Conservation (phyloP, 129 eudicot species). For the Helianthus tuberosus region DNA sequence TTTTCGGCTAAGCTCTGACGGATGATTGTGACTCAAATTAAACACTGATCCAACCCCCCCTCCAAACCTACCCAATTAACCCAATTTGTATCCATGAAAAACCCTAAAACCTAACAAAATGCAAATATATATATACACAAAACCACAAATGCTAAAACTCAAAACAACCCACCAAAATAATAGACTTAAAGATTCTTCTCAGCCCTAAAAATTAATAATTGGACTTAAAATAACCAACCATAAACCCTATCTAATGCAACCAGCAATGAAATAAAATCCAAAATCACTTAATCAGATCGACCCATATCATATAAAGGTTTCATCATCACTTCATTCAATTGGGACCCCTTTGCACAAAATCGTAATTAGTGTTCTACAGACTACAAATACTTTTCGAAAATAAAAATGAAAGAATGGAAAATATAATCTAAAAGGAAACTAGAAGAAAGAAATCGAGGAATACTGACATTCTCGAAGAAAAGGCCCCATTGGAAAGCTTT, state of each 20-base stretch:
- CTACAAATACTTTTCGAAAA: background rate
- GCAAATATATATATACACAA: background rate
- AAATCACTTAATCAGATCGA: background rate
- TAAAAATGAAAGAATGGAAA: background rate
- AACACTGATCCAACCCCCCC: background rate
- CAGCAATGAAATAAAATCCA: background rate
- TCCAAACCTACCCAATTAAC: background rate
- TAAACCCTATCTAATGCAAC: slow-evolving; percentile 12
- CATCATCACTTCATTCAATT: background rate
- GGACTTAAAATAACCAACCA: background rate
- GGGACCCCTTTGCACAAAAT: slow-evolving; percentile 12
- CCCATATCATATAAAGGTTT: background rate
- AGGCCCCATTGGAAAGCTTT: slow-evolving; percentile 70
- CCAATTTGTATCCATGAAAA: background rate
- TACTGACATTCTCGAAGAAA: slow-evolving; percentile 60
- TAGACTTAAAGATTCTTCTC: no score
- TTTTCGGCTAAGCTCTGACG: slow-evolving; percentile 6
- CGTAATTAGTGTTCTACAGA: background rate
- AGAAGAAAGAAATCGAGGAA: background rate
- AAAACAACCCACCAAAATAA: background rate
- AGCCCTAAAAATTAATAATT: no score
- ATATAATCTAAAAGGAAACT: background rate
- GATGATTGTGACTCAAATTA: no score
- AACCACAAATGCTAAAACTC: no score
- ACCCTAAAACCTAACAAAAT: slow-evolving; percentile 9